A percentile compares a stretch with the other conserved stretches of the same genome.
These are phyloP conservation scores for Climacium dendroides DNA, from an alignment of 225 moss, liverwort and hornwort species.

Conservation along the genomic window DNA sequence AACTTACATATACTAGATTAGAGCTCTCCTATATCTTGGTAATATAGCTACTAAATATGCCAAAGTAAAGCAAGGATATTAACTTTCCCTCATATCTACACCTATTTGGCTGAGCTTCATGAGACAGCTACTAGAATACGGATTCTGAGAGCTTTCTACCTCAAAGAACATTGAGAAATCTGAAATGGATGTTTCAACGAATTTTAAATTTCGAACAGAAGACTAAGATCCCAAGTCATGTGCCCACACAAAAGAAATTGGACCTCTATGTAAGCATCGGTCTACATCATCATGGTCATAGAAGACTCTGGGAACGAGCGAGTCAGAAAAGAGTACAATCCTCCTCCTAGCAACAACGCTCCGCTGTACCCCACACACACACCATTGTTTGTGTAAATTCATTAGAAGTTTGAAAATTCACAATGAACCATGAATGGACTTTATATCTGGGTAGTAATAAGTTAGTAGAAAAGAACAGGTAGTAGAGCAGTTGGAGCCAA, in stretches of 20 bases:
- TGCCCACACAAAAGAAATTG: not conserved
- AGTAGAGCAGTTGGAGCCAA: not conserved
- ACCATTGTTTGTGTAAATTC: not conserved
- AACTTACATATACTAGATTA: not conserved
- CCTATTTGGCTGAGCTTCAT: not conserved
- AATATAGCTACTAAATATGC: not conserved
- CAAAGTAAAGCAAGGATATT: not conserved
- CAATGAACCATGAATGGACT: not conserved
- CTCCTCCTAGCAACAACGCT: conserved; percentile 79
- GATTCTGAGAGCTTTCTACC: not conserved
- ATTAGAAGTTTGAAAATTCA: not conserved
- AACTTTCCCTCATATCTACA: not conserved
- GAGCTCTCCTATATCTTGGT: not conserved
- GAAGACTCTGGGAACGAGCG: conserved; percentile 71
- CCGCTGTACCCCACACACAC: conserved; percentile 60
- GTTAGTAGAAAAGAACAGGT: not conserved
- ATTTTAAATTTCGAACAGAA: not conserved
- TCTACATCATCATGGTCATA: conserved; percentile 63
- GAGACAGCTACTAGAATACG: not conserved
- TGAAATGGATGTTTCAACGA: not conserved
- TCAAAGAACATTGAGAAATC: not conserved
- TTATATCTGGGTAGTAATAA: not conserved
- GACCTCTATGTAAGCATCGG: not conserved
- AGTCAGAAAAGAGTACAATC: conserved; percentile 73
- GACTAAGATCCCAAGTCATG: not conserved